Evolutionary conservation across 1,284 basidiomycete species (phyloP).

Genomic region (Ceratobasidium sp.): DNA sequence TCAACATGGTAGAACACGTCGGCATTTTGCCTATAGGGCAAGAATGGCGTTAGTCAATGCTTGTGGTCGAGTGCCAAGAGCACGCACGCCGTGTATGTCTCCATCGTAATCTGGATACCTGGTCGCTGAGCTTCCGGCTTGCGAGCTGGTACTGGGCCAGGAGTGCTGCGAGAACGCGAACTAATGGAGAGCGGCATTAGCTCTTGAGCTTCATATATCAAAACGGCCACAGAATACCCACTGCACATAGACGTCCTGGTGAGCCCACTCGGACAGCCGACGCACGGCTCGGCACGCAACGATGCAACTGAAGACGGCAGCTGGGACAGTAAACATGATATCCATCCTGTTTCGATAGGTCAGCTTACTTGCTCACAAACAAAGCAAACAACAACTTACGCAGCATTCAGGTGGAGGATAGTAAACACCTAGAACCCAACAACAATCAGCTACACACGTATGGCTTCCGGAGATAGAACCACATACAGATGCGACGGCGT

Average conservation of each 20-base stretch:
- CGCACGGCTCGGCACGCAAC: constrained; percentile 51
- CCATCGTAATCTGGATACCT: constrained; percentile 33
- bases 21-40: neutral
- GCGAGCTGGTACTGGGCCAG: neutral
- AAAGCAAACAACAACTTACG: constrained; percentile 20
- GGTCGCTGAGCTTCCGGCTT: constrained; percentile 12
- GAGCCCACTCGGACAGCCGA: constrained; percentile 46
- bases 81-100: constrained; percentile 47
- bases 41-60: neutral
- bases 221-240: constrained; percentile 22
- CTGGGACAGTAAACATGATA: constrained; percentile 49
- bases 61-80: neutral
- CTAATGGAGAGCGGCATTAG: neutral
- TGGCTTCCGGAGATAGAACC: constrained; percentile 5
- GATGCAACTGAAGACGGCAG: constrained; percentile 45
- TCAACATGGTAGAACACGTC: constrained; percentile 29
- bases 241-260: constrained; percentile 46
- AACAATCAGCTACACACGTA: neutral
- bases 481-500: constrained; percentile 73
- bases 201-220: neutral
- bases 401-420: constrained; percentile 36
- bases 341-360: constrained; percentile 43
- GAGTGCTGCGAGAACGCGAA: constrained; percentile 16
- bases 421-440: constrained; percentile 16
- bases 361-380: neutral